These are phyloP conservation scores for Oryza meyeriana DNA, from an alignment of 176 grass and related monocot genomes.

Conservation along the genomic window DNA sequence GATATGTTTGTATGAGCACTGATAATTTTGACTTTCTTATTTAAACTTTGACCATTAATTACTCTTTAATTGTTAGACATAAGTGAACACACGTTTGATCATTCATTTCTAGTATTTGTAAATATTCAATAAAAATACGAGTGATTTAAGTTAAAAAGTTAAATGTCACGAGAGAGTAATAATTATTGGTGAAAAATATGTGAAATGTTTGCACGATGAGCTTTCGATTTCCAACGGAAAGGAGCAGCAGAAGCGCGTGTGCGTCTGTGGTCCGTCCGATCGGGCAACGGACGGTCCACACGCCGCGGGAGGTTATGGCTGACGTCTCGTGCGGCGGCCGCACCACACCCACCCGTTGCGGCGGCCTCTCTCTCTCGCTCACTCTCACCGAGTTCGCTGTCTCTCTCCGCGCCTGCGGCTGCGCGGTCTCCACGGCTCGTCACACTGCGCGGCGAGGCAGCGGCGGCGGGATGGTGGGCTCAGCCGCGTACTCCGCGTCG, in stretches of 20 bases:
- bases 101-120: too few species aligned
- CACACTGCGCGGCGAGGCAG: not conserved
- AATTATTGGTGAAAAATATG: too few species aligned
- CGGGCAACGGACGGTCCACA: not conserved
- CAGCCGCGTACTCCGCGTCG: constrained; percentile 33
- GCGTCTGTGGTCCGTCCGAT: not conserved
- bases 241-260: not conserved
- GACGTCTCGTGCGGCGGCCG: not conserved
- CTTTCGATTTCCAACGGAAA: too few species aligned
- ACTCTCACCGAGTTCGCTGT: not conserved
- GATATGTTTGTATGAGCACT: too few species aligned
- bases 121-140: too few species aligned
- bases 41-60: too few species aligned
- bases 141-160: too few species aligned
- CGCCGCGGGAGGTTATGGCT: not conserved
- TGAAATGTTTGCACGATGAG: too few species aligned
- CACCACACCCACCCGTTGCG: not conserved
- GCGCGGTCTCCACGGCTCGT: constrained; percentile 17
- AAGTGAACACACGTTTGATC: too few species aligned
- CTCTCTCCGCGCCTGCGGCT: not conserved
- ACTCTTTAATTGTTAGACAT: too few species aligned
- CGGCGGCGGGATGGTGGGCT: constrained; percentile 35
- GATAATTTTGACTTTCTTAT: too few species aligned
- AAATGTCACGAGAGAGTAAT: too few species aligned
- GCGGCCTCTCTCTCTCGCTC: not conserved